Base-by-base conservation (phyloP, 345 rosid species). In the Raphanus raphanistrum region DNA sequence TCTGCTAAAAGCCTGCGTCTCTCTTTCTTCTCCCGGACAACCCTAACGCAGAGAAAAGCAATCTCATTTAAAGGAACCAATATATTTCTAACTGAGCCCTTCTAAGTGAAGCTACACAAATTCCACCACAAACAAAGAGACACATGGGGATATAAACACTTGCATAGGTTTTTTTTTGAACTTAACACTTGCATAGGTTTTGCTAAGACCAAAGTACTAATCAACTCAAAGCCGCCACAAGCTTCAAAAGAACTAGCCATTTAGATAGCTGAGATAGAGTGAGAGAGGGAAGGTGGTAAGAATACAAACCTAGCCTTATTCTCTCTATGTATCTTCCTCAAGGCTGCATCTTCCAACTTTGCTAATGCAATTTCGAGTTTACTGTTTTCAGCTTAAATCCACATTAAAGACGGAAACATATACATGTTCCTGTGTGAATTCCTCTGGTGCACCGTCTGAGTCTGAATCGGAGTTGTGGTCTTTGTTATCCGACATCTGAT, bases 351-450 rank as follows among this genome's bases (percentile, higher is more conserved):
- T 79, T 82, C 86, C 52, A 74, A 79, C 64, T 85, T 61, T 10
- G 90, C 94, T 45, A 55, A 17, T 41, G 55, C 33, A 52, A n/a
- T 26, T 61, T 27, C 13, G 60, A 68, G n/a, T 58, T 13, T 0
- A 16, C 4, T 54, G 6, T 10, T 68, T 28, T 43, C 33, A 74
- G 82, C 48, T 66, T 27, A 11, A 11, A 54, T 69, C 33, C 16
- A 7, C 29, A 0, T 15, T 15, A 61, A 11, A 61, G 63, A 58
- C 1, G 26, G 15, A 0, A 9, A 57, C 10, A 58, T 21, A 31
- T 63, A 94, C 97, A 97, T 94, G 97, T 68, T 90, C 91, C 15
- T 86, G 83, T 2, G 93, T 84, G 66, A 90, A 82, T 71, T 91
- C 97, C 84, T 94, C 98, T 0, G 98, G 98, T 27, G 87, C 87